Evolutionary conservation across 1,284 basidiomycete genomes (phyloP).

Genomic region (Puccinia novopanici): DNA sequence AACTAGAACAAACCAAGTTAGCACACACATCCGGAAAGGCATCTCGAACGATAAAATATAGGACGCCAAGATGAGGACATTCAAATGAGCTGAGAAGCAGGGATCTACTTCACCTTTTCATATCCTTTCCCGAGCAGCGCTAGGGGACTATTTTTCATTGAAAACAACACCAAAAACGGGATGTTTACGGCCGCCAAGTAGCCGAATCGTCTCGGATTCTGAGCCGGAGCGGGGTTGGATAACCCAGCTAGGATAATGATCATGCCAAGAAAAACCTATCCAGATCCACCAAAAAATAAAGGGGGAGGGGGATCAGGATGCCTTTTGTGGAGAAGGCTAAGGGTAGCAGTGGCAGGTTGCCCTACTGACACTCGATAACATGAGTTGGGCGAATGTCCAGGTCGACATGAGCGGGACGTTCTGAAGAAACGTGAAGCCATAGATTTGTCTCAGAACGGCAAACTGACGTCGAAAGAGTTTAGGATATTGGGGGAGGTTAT

Average conservation of each 20-base stretch:
- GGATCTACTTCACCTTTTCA: slow-evolving; percentile 38
- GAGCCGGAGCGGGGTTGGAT: slow-evolving; percentile 21
- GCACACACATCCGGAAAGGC: background rate
- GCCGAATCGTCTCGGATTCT: slow-evolving; percentile 40
- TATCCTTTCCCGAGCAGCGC: slow-evolving; percentile 44
- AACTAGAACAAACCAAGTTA: slow-evolving; percentile 3
- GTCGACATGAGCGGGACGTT: slow-evolving; percentile 29
- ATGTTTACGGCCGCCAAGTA: slow-evolving; percentile 38
- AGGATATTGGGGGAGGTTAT: background rate
- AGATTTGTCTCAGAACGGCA: slow-evolving; percentile 41
- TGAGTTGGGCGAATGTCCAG: slow-evolving; percentile 31
- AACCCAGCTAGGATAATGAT: slow-evolving; percentile 34
- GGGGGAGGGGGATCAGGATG: background rate
- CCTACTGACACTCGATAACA: slow-evolving; percentile 24
- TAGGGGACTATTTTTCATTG: slow-evolving; percentile 49
- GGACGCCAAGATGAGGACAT: background rate
- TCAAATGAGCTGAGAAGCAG: background rate
- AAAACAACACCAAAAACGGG: slow-evolving; percentile 38
- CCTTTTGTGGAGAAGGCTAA: background rate
- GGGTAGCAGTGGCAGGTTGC: background rate
- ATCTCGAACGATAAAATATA: too few relatives aligned
- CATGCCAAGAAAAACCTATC: slow-evolving; percentile 36
- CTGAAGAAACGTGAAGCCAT: slow-evolving; percentile 40
- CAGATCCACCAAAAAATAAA: background rate
- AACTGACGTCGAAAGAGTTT: background rate